Evolutionary conservation across 208 protist genomes (phyloP), one percentile per base, ranked within the genome.

Genomic region (Zelonia costaricensis): DNA sequence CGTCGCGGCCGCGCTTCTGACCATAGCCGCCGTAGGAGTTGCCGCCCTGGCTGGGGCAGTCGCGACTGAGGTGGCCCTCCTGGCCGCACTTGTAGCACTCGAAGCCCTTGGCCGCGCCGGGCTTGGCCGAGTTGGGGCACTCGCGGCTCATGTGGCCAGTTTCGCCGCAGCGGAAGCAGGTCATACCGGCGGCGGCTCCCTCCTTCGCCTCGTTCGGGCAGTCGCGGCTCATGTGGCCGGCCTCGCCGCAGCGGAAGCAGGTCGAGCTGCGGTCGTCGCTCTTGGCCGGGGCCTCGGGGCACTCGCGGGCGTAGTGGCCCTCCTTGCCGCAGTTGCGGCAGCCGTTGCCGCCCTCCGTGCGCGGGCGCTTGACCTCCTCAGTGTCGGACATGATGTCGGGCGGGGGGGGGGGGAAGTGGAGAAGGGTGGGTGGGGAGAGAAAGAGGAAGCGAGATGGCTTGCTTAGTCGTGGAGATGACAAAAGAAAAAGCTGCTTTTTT

Each of bases 241-340:
- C 51, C 61, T 91, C 57, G 13, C 78, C 80, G 61, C 82, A 92
- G 62, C 65, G 62, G 69, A 82, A 82, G 69, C 84, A 91, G 12
- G 81, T 90, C 56, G 74, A 86, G 45, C 38, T 82, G 38, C 71
- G 22, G 31, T 55, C 56, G 33, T 56, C 58, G n/a, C 44, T 58
- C 43, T 84, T 88, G 44, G 65, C 67, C 38, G 66, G 60, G 31
- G 65, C 53, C 36, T 80, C 80, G 38, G 86, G 82, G 79, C 90
- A 97, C 46, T 97, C 88, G 58, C 87, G 82, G 44, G 79, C 75
- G 55, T 86, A 80, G 71, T 97, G 91, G 58, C 88, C 91, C 43
- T 88, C 75, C 72, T 95, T 65, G 36, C 87, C 86, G 56, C 91
- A 96, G 36, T 74, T 70, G 67, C 80, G 78, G 84, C 91, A 96